A percentile compares a stretch with the other conserved stretches of the same genome.
Conservation (phyloP, 805 yeast species). For the Pichia paraexigua region DNA sequence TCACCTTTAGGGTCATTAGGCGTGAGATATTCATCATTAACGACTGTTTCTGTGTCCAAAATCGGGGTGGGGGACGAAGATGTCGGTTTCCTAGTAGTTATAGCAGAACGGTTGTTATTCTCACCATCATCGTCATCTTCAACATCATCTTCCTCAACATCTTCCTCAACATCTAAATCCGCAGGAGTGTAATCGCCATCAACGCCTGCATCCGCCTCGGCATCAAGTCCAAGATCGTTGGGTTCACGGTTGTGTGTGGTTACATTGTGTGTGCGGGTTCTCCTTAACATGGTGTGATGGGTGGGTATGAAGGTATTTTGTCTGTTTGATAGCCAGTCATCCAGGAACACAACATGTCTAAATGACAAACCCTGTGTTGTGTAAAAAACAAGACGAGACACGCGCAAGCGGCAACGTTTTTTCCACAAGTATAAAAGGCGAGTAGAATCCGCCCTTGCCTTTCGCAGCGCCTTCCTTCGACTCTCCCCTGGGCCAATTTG, state of each 20-base stretch:
- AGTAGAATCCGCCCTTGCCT: background rate
- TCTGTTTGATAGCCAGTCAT: no score
- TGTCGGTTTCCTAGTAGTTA: background rate
- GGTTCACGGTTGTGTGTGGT: no score
- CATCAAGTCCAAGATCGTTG: background rate
- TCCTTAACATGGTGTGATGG: background rate
- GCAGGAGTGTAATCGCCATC: background rate
- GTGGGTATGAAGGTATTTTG: background rate
- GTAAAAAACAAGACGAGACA: background rate
- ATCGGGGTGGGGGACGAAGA: background rate
- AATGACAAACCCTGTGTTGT: background rate
- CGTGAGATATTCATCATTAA: constrained; percentile 69
- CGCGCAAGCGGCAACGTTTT: background rate
- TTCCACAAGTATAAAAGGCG: background rate
- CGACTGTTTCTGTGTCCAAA: constrained; percentile 30
- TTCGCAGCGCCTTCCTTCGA: no score
- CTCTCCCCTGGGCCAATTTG: background rate
- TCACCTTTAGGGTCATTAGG: constrained; percentile 77
- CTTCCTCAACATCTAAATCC: constrained; percentile 11
- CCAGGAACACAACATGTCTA: no score
- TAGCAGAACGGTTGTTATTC: constrained; percentile 1
- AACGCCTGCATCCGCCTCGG: background rate
- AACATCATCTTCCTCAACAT: background rate
- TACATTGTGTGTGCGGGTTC: background rate
- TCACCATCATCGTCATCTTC: constrained; percentile 18